Base-by-base conservation (phyloP, 345 rosid species). In the Pistacia integerrima region DNA sequence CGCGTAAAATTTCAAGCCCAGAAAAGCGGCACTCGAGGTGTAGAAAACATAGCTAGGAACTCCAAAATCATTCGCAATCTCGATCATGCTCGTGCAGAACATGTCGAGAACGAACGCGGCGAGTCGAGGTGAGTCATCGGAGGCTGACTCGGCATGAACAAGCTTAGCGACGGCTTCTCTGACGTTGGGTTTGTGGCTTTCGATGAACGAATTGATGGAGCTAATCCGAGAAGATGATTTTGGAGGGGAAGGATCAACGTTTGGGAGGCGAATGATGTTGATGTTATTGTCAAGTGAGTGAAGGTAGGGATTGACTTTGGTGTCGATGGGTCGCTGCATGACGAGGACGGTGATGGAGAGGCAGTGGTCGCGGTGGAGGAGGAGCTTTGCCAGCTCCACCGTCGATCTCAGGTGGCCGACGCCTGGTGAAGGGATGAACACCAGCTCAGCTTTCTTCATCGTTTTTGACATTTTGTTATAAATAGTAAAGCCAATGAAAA, bases 1-100 rank as follows among this genome's bases (percentile, higher is more conserved):
- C 11, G 82, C 22, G 48, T 76, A 51, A 25, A 84, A 38, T 59
- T 60, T 20, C 56, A 70, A 33, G 5, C 84, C 83, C 13, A 90
- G 89, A 60, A 64, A 68, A 3, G 56, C 17, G 13, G 56, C 56
- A 52, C 56, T 16, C 4, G 16, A 52, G 2, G 16, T 13, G 14
- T 10, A 52, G 20, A 41, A 65, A 18, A 9, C 69, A 2, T 65
- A 36, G 48, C 28, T 52, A 8, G 51, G 69, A n/a, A 65, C 5
- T 18, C 51, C 17, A 65, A 17, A 38, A 11, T 41, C 28, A 20
- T 22, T 25, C 9, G 17, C 69, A 0, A 28, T 14, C 18, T 59
- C 63, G 2, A 57, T 57, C 61, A 57, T 52, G 4, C 20, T 2
- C 2, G 25, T 57, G 25, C 61, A 57, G 25, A 57, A 57, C 61